Conservation (phyloP, 495 filamentous ascomycete genomes). For the Annulohypoxylon stygium region DNA sequence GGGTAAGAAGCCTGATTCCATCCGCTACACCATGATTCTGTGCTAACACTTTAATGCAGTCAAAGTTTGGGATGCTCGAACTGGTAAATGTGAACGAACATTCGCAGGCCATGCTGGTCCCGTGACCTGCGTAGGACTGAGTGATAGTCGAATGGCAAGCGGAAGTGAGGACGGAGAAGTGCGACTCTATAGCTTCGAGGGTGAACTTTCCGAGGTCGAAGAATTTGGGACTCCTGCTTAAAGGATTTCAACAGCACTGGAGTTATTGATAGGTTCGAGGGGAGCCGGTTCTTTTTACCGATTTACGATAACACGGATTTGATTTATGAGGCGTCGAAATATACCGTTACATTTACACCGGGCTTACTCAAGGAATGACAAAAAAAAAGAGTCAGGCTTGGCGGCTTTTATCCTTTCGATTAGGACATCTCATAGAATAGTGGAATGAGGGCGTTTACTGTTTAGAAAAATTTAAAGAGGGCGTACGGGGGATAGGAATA, state of each 20-base stretch:
- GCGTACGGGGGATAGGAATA: constrained; percentile 29
- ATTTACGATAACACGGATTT: constrained; percentile 27
- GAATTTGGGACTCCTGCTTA: constrained; percentile 54
- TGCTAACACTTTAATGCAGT: constrained; percentile 38
- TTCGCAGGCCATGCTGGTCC: constrained; percentile 90
- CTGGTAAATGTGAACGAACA: constrained; percentile 90
- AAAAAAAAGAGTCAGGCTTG: constrained; percentile 17
- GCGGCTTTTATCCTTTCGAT: constrained; percentile 12
- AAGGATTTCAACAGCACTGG: neutral
- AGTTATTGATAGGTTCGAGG: neutral
- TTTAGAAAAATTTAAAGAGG: constrained; percentile 26
- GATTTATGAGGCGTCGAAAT: constrained; percentile 37
- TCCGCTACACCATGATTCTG: neutral
- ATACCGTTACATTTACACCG: constrained; percentile 37
- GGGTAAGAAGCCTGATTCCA: constrained; percentile 60
- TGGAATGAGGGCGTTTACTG: constrained; percentile 27
- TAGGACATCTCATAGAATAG: constrained; percentile 17
- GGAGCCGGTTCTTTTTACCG: constrained; percentile 1
- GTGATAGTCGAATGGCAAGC: constrained; percentile 86
- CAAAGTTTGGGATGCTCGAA: constrained; percentile 95
- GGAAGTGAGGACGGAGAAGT: constrained; percentile 95
- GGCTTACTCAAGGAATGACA: constrained; percentile 26
- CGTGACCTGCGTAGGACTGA: constrained; percentile 91
- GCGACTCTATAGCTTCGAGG: constrained; percentile 85
- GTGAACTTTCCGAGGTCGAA: constrained; percentile 54